phyloP scores from a whole-genome alignment of 1,284 basidiomycete species.

The Marasmius sp. region DNA sequence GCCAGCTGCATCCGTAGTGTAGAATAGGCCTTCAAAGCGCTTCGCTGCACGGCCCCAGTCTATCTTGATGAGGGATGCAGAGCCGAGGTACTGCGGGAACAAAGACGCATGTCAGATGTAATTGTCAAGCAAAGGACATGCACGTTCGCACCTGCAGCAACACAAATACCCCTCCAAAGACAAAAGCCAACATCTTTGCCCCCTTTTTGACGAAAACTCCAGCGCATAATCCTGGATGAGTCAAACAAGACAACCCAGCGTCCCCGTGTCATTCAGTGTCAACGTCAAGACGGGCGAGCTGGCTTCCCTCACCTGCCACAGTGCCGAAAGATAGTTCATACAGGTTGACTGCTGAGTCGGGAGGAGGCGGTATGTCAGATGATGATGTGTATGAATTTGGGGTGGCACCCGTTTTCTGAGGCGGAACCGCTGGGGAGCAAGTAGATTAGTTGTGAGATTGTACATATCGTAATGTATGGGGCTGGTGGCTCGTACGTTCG shows the following conservation, averaged over 20 bases:
- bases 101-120: neutral
- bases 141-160: conserved; percentile 71
- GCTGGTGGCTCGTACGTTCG: conserved; percentile 30
- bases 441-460: neutral
- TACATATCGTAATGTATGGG: neutral
- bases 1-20: conserved; percentile 59
- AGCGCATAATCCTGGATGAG: conserved; percentile 63
- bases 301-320: conserved; percentile 46
- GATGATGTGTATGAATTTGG: neutral
- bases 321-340: conserved; percentile 90
- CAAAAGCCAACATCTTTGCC: conserved; percentile 78
- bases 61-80: conserved; percentile 69
- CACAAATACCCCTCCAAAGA: conserved; percentile 84
- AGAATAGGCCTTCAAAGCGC: conserved; percentile 76
- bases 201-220: conserved; percentile 97
- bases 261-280: neutral
- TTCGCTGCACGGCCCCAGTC: conserved; percentile 70
- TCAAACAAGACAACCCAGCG: neutral
- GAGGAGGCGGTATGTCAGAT: conserved; percentile 41
- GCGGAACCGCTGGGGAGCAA: neutral
- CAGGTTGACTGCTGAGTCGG: conserved; percentile 70
- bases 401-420: neutral
- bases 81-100: conserved; percentile 68
- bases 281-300: neutral
- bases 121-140: neutral